These are phyloP conservation scores for Erodium maritimum DNA, from an alignment of 345 rosid genomes.

Conservation along the genomic window DNA sequence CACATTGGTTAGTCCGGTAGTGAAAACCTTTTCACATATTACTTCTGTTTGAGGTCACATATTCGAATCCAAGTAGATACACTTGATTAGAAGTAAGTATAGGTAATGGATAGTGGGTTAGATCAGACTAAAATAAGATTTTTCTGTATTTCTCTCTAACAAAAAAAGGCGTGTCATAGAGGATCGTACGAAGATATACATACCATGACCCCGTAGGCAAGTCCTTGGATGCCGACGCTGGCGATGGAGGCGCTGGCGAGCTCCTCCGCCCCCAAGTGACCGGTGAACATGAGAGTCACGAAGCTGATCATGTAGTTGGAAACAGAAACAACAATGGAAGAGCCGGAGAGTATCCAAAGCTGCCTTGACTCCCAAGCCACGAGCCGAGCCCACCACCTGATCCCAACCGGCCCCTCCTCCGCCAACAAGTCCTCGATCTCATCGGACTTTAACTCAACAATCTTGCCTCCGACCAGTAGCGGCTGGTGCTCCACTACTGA, in stretches of 20 bases:
- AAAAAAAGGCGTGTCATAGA: too few relatives aligned
- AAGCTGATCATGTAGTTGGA: conserved; percentile 74
- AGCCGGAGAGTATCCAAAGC: conserved; percentile 62
- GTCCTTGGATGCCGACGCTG: conserved; percentile 77
- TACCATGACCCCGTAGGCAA: conserved; percentile 92
- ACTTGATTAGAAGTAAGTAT: too few relatives aligned
- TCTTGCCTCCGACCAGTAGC: conserved; percentile 30
- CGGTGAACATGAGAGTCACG: conserved; percentile 58
- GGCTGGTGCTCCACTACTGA: conserved; percentile 23
- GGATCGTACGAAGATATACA: neutral
- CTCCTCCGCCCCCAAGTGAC: conserved; percentile 60
- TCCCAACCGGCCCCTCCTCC: conserved; percentile 18
- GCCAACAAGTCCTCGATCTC: conserved; percentile 58
- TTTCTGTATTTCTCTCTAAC: too few relatives aligned
- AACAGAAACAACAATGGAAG: conserved; percentile 55
- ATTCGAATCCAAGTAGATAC: too few relatives aligned
- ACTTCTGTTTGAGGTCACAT: too few relatives aligned
- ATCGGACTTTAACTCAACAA: conserved; percentile 38
- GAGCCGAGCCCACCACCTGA: conserved; percentile 59
- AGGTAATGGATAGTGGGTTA: too few relatives aligned
- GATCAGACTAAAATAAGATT: too few relatives aligned
- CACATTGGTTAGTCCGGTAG: too few relatives aligned
- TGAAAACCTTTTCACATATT: too few relatives aligned
- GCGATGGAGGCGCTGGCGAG: conserved; percentile 91
- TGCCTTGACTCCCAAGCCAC: conserved; percentile 70